These are phyloP conservation scores for Cruciata laevipes DNA, from an alignment of 257 asterid genomes.

Conservation along the genomic window DNA sequence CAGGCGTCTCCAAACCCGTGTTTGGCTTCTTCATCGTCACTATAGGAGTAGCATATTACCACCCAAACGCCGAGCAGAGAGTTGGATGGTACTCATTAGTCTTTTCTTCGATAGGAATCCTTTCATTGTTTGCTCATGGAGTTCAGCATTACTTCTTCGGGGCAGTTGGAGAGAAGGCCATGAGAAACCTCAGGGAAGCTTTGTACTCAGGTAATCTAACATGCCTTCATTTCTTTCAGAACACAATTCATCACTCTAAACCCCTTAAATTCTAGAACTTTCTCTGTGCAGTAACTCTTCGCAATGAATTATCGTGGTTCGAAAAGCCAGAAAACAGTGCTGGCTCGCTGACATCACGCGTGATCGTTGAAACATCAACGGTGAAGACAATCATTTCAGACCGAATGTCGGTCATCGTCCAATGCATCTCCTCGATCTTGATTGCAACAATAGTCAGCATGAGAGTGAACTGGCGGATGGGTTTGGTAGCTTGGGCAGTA, in stretches of 20 bases:
- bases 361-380: slow-evolving; percentile 61
- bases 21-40: slow-evolving; percentile 80
- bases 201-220: slow-evolving; percentile 52
- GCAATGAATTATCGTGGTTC: slow-evolving; percentile 73
- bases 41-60: slow-evolving; percentile 72
- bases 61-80: slow-evolving; percentile 33
- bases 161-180: slow-evolving; percentile 68
- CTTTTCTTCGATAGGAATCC: slow-evolving; percentile 54
- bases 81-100: slow-evolving; percentile 53
- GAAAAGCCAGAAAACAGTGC: slow-evolving; percentile 64
- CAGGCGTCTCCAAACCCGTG: slow-evolving; percentile 73
- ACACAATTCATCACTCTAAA: background rate
- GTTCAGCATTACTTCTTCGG: slow-evolving; percentile 73
- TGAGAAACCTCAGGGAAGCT: slow-evolving; percentile 57
- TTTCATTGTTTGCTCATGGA: slow-evolving; percentile 66
- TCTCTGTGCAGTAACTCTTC: slow-evolving; percentile 46
- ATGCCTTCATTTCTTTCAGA: slow-evolving; percentile 6
- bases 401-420: slow-evolving; percentile 75
- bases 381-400: slow-evolving; percentile 73
- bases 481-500: slow-evolving; percentile 83
- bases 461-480: slow-evolving; percentile 72
- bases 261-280: background rate
- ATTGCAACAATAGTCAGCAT: slow-evolving; percentile 74
- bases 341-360: slow-evolving; percentile 62
- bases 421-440: slow-evolving; percentile 69